Base-by-base conservation (phyloP, 805 yeast genomes). In the Torulaspora gathmanii region DNA sequence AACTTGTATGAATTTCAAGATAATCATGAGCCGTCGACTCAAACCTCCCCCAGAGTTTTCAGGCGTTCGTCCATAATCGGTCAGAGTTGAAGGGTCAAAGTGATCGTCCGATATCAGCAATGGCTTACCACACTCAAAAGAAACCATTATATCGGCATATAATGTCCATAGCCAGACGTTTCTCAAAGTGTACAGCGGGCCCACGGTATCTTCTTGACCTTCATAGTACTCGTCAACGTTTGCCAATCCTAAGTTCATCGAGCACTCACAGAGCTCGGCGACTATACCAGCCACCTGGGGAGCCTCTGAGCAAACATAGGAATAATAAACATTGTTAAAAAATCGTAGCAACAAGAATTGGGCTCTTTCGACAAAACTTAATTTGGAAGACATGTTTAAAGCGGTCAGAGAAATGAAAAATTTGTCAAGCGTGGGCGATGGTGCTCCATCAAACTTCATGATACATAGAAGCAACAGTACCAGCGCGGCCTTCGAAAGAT, bases 81-180 rank as follows among this genome's bases (percentile, higher is more conserved):
- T 27, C 37, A 39, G 16, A 23, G 16, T 13, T 17, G 31, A 22
- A 12, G 52, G 37, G 33, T 52, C 52, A 30, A 56, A 45, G 25
- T 39, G 36, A 13, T 50, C 53, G 29, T 57, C 51, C 1, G 53
- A 36, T 6, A 64, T 49, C 30, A 44, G 45, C 22, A 56, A 40
- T 8, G 63, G 60, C 33, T 56, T 55, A 7, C 69, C 69, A 42
- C 55, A 49, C 39, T 63, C 63, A 40, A 57, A 59, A 2, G 67
- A 53, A 4, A 51, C 49, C 5, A 44, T 25, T 9, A 58, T 52
- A 46, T 64, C 69, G 5, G 54, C 47, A 33, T 51, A 61, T 16
- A 61, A 39, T 0, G 59, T 52, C 54, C 57, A 55, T 16, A 46
- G 50, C 57, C 63, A 60, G 12, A 56, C 42, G 28, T 50, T 50